Conservation (phyloP, 2,329 filamentous ascomycete species). For the Botrytis fabae region DNA sequence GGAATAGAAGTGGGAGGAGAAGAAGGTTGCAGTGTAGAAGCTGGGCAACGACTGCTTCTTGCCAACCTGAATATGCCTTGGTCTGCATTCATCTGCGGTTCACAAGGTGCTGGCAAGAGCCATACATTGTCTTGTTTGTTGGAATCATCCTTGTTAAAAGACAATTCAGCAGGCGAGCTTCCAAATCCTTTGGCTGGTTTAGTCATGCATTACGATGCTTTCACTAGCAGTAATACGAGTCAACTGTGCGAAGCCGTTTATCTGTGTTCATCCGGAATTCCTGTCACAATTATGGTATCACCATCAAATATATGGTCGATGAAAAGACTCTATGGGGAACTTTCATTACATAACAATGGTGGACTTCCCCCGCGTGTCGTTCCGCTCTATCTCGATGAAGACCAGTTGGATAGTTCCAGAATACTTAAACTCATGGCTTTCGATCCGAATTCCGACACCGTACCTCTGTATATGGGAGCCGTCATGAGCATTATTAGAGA, state of each 20-base stretch:
- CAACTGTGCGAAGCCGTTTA: constrained; percentile 9
- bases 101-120: constrained; percentile 62
- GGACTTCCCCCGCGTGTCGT: background rate
- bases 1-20: background rate
- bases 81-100: constrained; percentile 59
- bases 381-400: constrained; percentile 7
- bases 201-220: constrained; percentile 52
- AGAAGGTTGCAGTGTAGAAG: constrained; percentile 1
- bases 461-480: constrained; percentile 7
- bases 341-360: background rate
- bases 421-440: constrained; percentile 8
- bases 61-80: constrained; percentile 40
- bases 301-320: constrained; percentile 5
- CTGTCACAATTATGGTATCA: constrained; percentile 2
- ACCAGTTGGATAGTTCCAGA: constrained; percentile 9
- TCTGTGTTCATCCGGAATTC: constrained; percentile 9
- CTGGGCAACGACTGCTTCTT: background rate
- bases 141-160: constrained; percentile 42
- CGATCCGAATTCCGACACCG: background rate
- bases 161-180: constrained; percentile 35
- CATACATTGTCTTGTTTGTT: constrained; percentile 48
- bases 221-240: background rate
- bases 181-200: constrained; percentile 51
- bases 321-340: constrained; percentile 3
- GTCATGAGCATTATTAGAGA: constrained; percentile 1